Conservation (phyloP, 2,329 filamentous ascomycete species). For the Hypoxylon sp. region DNA sequence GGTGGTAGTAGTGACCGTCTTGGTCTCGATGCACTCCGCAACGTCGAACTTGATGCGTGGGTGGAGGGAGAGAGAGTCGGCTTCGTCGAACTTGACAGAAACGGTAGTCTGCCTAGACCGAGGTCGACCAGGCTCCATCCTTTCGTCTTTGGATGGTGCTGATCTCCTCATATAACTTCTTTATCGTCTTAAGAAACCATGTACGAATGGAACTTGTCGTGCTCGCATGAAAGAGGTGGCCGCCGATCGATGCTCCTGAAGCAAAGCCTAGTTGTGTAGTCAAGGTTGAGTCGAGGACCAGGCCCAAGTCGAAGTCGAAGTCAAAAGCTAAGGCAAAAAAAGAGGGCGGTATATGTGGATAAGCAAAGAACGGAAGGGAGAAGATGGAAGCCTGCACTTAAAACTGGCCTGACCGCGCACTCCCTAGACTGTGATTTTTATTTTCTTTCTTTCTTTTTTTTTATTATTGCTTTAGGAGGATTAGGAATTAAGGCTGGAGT, state of each 20-base stretch:
- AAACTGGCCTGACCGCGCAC: slow-evolving; percentile 18
- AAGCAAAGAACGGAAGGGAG: slow-evolving; percentile 20
- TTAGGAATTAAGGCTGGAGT: not conserved
- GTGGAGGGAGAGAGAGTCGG: slow-evolving; percentile 57
- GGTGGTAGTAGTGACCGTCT: slow-evolving; percentile 89
- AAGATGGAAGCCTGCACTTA: slow-evolving; percentile 9
- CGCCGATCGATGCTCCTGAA: slow-evolving; percentile 9
- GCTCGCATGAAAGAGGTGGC: slow-evolving; percentile 20
- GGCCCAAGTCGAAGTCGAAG: not conserved
- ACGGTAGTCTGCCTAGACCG: slow-evolving; percentile 60
- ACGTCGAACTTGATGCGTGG: slow-evolving; percentile 68
- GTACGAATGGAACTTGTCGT: slow-evolving; percentile 22
- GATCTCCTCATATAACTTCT: slow-evolving; percentile 40
- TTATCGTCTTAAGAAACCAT: slow-evolving; percentile 29
- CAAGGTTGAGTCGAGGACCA: not conserved
- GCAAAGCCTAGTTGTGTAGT: slow-evolving; percentile 5
- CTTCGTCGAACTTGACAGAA: slow-evolving; percentile 64
- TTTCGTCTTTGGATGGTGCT: slow-evolving; percentile 42
- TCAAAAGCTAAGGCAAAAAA: not conserved
- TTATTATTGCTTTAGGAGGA: slow-evolving; percentile 7
- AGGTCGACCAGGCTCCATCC: slow-evolving; percentile 52
- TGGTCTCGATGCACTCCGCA: slow-evolving; percentile 76
- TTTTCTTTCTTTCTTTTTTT: slow-evolving; percentile 1
- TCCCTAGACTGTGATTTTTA: not conserved
- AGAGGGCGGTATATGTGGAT: not conserved